Percentiles rank a stretch among this genome's conserved stretches.
Conservation (phyloP, 805 yeast species). For the Starmerella scarabaei region DNA sequence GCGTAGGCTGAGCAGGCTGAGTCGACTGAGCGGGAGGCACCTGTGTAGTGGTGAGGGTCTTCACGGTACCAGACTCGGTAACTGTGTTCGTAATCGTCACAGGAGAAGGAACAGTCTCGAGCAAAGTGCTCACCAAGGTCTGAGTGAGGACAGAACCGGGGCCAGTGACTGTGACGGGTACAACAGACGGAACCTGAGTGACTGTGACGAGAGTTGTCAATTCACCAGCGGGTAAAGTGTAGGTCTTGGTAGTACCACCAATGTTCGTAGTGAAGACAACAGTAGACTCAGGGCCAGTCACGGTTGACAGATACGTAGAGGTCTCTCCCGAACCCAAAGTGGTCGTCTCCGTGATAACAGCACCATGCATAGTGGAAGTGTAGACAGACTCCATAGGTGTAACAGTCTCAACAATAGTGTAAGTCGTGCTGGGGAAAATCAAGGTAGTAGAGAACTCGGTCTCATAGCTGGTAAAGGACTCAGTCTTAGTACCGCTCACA, state of each 20-base stretch:
- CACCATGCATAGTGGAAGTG: slow-evolving; percentile 8
- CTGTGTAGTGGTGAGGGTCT: not conserved
- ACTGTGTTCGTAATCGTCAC: not conserved
- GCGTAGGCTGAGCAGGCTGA: too few relatives aligned
- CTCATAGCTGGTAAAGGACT: slow-evolving; percentile 1
- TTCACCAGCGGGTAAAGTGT: slow-evolving; percentile 2
- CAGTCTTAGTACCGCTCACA: slow-evolving; percentile 6
- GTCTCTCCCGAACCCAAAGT: slow-evolving; percentile 10
- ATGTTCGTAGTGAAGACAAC: slow-evolving; percentile 2
- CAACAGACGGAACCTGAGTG: slow-evolving; percentile 8
- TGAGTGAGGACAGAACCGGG: slow-evolving; percentile 6
- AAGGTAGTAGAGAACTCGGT: slow-evolving; percentile 9
- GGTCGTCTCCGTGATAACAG: slow-evolving; percentile 6
- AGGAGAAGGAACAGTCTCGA: not conserved
- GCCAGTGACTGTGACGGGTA: slow-evolving; percentile 9
- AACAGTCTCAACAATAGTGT: slow-evolving; percentile 2
- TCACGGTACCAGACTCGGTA: not conserved
- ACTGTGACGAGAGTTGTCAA: slow-evolving; percentile 10
- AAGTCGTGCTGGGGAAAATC: slow-evolving; percentile 1
- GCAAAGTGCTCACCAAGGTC: slow-evolving; percentile 1
- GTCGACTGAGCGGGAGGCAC: too few relatives aligned
- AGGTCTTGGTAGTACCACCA: slow-evolving; percentile 1
- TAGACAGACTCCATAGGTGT: slow-evolving; percentile 4
- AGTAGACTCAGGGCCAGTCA: slow-evolving; percentile 11
- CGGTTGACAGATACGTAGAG: slow-evolving; percentile 1